phyloP scores from a whole-genome alignment of 768 basidiomycete genomes.

The Psilocybe cyanescens region DNA sequence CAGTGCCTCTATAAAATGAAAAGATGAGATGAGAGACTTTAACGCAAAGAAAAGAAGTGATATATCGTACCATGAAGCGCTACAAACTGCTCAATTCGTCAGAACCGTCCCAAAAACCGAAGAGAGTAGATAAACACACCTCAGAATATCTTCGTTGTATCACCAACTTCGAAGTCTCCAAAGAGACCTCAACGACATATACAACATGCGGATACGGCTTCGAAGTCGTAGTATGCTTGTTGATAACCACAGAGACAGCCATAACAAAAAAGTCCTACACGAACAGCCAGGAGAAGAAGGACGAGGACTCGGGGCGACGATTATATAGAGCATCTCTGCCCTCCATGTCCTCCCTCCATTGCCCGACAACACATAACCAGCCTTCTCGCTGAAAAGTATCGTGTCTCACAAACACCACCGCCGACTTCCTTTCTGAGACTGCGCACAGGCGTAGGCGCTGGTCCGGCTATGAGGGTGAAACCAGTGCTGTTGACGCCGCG shows the following conservation, averaged over 20 bases:
- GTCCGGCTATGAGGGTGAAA: neutral
- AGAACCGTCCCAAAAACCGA: neutral
- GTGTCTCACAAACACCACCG: neutral
- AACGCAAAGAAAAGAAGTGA: neutral
- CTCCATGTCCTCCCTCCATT: neutral
- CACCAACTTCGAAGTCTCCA: slow-evolving; percentile 29
- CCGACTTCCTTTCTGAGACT: neutral
- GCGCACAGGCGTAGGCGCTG: neutral
- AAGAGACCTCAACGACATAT: slow-evolving; percentile 39
- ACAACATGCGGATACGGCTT: slow-evolving; percentile 45
- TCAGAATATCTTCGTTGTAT: slow-evolving; percentile 44
- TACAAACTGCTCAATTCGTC: slow-evolving; percentile 21
- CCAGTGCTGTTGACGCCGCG: neutral
- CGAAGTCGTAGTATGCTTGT: slow-evolving; percentile 46
- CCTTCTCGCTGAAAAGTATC: neutral
- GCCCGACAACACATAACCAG: neutral
- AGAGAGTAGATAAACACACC: slow-evolving; percentile 26
- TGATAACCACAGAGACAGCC: slow-evolving; percentile 29
- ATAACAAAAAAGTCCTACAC: neutral
- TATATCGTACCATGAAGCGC: slow-evolving; percentile 33
- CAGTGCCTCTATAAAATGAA: slow-evolving; percentile 28
- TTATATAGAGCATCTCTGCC: neutral
- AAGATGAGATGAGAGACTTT: neutral
- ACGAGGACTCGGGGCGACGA: neutral
- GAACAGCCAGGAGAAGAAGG: neutral